Conservation (phyloP, 805 yeast genomes). For the Nakazawaea populi region DNA sequence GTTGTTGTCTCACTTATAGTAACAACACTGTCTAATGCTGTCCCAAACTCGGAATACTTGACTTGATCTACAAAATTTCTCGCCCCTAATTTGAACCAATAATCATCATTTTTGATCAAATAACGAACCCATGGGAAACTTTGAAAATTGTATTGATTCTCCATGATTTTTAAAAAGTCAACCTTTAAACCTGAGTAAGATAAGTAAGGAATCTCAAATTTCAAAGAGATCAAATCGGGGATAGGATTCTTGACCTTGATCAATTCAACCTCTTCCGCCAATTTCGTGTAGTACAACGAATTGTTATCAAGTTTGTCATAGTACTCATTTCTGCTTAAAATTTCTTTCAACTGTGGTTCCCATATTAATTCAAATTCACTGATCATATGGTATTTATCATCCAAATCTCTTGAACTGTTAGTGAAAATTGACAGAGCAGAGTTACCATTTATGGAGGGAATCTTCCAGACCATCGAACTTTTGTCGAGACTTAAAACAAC, state of each 20-base stretch:
- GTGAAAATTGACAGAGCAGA: slow-evolving; percentile 12
- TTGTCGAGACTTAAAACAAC: slow-evolving; percentile 69
- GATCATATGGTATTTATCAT: slow-evolving; percentile 18
- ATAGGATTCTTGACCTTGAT: slow-evolving; percentile 26
- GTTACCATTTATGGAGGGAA: slow-evolving; percentile 58
- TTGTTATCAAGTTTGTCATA: slow-evolving; percentile 26
- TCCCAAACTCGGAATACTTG: slow-evolving; percentile 3
- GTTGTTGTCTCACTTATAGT: background rate
- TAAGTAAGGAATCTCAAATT: slow-evolving; percentile 59
- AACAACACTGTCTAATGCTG: background rate
- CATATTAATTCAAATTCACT: slow-evolving; percentile 26
- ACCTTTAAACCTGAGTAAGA: slow-evolving; percentile 64
- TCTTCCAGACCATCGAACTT: slow-evolving; percentile 66
- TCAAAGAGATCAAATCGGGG: slow-evolving; percentile 33
- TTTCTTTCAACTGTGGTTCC: slow-evolving; percentile 11
- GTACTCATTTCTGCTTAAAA: slow-evolving; percentile 16
- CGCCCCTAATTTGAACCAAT: slow-evolving; percentile 14
- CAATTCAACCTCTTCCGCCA: slow-evolving; percentile 23
- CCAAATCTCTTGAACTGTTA: slow-evolving; percentile 12
- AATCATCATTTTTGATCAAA: slow-evolving; percentile 35
- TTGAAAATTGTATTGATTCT: slow-evolving; percentile 48
- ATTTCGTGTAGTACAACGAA: slow-evolving; percentile 25
- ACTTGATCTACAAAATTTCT: slow-evolving; percentile 10
- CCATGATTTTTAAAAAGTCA: slow-evolving; percentile 61
- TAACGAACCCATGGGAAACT: slow-evolving; percentile 80